Conservation (phyloP, 2,329 filamentous ascomycete species). For the Arthrobotrys conoides region DNA sequence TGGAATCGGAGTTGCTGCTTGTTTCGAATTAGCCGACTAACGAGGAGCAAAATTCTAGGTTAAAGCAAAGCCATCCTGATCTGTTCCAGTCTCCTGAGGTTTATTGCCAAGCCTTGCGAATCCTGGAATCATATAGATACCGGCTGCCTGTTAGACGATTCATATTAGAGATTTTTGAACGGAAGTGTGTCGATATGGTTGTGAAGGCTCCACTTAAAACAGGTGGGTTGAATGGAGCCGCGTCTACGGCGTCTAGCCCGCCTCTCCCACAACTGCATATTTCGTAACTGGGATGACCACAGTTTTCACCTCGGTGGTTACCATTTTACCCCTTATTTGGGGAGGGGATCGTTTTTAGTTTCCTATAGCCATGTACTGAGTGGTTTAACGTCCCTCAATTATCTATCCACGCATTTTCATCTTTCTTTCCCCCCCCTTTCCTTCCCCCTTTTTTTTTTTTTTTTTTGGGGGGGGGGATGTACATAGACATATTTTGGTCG, state of each 20-base stretch:
- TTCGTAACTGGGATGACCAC: constrained; percentile 11
- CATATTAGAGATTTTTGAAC: constrained; percentile 94
- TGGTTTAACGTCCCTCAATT: neutral
- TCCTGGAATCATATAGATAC: constrained; percentile 92
- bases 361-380: neutral
- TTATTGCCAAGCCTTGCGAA: constrained; percentile 85
- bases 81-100: constrained; percentile 82
- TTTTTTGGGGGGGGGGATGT: neutral
- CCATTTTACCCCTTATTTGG: neutral
- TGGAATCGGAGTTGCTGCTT: constrained; percentile 59
- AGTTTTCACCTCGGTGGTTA: neutral
- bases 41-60: constrained; percentile 68
- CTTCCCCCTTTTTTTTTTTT: too few relatives aligned
- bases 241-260: neutral
- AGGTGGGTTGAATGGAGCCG: constrained; percentile 12
- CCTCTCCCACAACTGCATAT: constrained; percentile 25
- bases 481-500: constrained; percentile 3
- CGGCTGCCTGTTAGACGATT: constrained; percentile 87
- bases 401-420: too few relatives aligned
- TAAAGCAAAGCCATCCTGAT: constrained; percentile 81
- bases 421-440: too few relatives aligned
- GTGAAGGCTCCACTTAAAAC: constrained; percentile 69
- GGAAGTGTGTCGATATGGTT: constrained; percentile 84
- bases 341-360: neutral
- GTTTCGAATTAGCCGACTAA: neutral